Evolutionary conservation across 345 rosid genomes (phyloP).

Genomic region (Citrus mangshanensis): DNA sequence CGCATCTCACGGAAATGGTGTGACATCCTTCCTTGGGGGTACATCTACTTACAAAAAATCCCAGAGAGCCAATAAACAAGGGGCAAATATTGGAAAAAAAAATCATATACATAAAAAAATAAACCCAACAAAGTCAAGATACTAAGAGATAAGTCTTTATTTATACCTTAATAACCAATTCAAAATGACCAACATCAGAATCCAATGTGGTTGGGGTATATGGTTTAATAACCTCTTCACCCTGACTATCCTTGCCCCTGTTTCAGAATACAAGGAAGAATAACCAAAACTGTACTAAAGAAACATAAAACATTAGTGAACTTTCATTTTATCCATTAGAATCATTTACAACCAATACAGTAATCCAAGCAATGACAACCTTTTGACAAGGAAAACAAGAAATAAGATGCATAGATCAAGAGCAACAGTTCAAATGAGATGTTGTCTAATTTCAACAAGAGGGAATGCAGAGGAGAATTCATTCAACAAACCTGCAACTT

Average conservation of each 20-base stretch:
- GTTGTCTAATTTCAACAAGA: neutral
- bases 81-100: neutral
- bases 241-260: conserved; percentile 87
- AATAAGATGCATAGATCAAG: neutral
- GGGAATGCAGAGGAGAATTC: neutral
- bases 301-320: neutral
- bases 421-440: neutral
- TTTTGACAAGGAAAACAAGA: neutral
- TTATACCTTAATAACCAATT: conserved; percentile 82
- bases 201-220: conserved; percentile 95
- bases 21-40: conserved; percentile 99
- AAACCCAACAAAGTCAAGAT: conserved; percentile 9
- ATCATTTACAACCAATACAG: neutral
- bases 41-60: conserved; percentile 57
- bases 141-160: conserved; percentile 9
- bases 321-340: neutral
- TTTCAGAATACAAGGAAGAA: neutral
- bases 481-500: conserved; percentile 74
- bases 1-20: conserved; percentile 96
- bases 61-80: neutral
- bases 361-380: neutral
- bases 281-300: neutral
- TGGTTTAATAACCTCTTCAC: conserved; percentile 87
- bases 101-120: neutral
- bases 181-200: conserved; percentile 83